Evolutionary conservation across 202 grass and related monocot species (phyloP).

Genomic region (Setaria italica): DNA sequence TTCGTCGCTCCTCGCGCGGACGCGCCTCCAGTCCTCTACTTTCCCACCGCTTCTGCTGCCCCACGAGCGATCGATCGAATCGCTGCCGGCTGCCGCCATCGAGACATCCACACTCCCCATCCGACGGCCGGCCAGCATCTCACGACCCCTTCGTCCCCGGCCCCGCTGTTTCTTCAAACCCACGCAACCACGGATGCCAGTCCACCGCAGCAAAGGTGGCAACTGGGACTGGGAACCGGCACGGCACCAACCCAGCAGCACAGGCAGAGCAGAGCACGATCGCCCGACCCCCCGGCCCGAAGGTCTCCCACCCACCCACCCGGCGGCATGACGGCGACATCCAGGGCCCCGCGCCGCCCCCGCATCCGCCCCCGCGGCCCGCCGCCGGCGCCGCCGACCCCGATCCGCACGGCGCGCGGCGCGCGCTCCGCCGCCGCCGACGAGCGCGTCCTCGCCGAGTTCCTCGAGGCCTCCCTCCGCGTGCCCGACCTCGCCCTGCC

Average conservation of each 20-base stretch:
- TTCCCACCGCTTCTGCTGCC: conserved; percentile 6
- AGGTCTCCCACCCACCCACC: conserved; percentile 6
- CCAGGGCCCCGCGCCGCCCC: conserved; percentile 41
- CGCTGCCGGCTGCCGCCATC: not conserved
- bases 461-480: conserved; percentile 69
- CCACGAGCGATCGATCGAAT: not conserved
- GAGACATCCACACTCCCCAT: not conserved
- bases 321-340: conserved; percentile 55
- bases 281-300: not conserved
- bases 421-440: conserved; percentile 65
- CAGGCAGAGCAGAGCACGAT: not conserved
- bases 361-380: conserved; percentile 52
- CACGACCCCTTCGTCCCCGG: not conserved
- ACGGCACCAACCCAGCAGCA: conserved; percentile 27
- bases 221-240: not conserved
- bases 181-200: conserved; percentile 32
- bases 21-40: conserved; percentile 22
- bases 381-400: conserved; percentile 69
- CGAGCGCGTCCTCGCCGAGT: conserved; percentile 67
- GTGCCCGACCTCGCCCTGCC: conserved; percentile 71
- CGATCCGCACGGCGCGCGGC: conserved; percentile 73
- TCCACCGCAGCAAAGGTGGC: conserved; percentile 29
- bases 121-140: not conserved
- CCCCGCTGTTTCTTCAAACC: conserved; percentile 37
- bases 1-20: not conserved